Percentiles rank a stretch among this genome's conserved stretches.
These are phyloP conservation scores for Xylaria sp. DNA, from an alignment of 2,329 filamentous ascomycete genomes.

Conservation along the genomic window DNA sequence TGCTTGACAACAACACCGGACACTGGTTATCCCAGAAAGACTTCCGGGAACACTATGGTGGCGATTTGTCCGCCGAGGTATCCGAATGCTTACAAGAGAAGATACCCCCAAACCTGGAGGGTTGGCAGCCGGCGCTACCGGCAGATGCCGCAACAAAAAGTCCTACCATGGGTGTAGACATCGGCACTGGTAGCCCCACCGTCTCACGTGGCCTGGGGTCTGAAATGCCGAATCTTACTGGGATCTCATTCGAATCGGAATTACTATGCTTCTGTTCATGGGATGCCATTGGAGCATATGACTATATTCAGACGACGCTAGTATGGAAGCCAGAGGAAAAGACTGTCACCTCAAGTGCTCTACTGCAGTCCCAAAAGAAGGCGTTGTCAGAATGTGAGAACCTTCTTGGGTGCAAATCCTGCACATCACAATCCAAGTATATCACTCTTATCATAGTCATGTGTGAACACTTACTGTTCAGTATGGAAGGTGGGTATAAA, in stretches of 20 bases:
- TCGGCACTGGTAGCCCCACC: conserved; percentile 4
- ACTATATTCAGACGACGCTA: conserved; percentile 12
- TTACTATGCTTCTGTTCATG: conserved; percentile 8
- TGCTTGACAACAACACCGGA: background rate
- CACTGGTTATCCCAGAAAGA: conserved; percentile 14
- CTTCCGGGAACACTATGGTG: background rate
- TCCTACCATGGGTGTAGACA: background rate
- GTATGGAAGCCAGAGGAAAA: conserved; percentile 1
- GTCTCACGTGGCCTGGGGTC: background rate
- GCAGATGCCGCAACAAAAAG: conserved; percentile 1
- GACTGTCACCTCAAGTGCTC: background rate
- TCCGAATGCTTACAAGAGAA: conserved; percentile 3
- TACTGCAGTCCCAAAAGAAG: background rate
- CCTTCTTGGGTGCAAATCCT: conserved; percentile 1
- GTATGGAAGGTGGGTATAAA: conserved; percentile 6
- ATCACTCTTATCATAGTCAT: conserved; percentile 17
- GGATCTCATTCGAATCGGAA: background rate
- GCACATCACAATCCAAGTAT: conserved; percentile 9
- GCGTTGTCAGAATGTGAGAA: conserved; percentile 12
- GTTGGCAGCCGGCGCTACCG: background rate
- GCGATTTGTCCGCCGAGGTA: background rate
- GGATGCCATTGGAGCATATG: conserved; percentile 4
- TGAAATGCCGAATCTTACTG: background rate
- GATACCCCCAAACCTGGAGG: background rate
- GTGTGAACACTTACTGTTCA: conserved; percentile 2